phyloP scores from a whole-genome alignment of 1,284 basidiomycete species.

The Testicularia cyperi region DNA sequence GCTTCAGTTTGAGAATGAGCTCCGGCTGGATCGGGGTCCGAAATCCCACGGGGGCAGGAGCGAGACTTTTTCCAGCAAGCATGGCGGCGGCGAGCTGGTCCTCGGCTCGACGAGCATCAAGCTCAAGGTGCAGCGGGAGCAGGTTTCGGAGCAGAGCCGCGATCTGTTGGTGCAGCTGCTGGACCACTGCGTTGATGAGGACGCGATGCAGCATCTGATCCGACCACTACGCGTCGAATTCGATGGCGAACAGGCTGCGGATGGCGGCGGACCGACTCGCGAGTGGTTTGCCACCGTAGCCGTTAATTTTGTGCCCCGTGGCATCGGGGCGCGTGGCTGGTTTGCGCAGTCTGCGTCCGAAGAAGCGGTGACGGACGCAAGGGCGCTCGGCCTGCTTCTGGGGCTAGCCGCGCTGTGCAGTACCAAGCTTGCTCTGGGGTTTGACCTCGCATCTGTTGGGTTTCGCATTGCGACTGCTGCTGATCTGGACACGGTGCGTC shows the following conservation, averaged over 20 bases:
- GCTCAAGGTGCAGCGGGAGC: slow-evolving; percentile 12
- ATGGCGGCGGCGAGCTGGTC: slow-evolving; percentile 7
- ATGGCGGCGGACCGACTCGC: slow-evolving; percentile 43
- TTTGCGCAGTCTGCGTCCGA: slow-evolving; percentile 2
- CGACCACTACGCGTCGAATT: slow-evolving; percentile 37
- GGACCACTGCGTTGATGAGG: slow-evolving; percentile 1
- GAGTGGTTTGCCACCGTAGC: slow-evolving; percentile 44
- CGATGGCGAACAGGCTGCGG: slow-evolving; percentile 37
- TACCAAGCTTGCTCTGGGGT: slow-evolving; percentile 31
- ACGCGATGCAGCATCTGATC: background rate
- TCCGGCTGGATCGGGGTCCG: no score
- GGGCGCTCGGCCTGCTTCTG: slow-evolving; percentile 25
- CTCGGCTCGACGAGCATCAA: slow-evolving; percentile 8
- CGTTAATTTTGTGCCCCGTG: background rate
- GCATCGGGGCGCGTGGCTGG: slow-evolving; percentile 12
- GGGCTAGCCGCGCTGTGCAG: slow-evolving; percentile 39
- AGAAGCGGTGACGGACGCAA: slow-evolving; percentile 1
- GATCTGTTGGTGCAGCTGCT: slow-evolving; percentile 15
- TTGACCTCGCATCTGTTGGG: slow-evolving; percentile 13
- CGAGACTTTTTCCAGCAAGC: background rate
- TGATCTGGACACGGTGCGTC: background rate
- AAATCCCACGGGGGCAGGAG: no score
- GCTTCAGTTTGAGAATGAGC: slow-evolving; percentile 34
- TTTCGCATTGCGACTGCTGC: slow-evolving; percentile 20
- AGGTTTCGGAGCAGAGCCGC: slow-evolving; percentile 15